Evolutionary conservation across 2,329 filamentous ascomycete genomes (phyloP), one percentile per base, ranked within the genome.

Genomic region (Lasiodiplodia gonubiensis): DNA sequence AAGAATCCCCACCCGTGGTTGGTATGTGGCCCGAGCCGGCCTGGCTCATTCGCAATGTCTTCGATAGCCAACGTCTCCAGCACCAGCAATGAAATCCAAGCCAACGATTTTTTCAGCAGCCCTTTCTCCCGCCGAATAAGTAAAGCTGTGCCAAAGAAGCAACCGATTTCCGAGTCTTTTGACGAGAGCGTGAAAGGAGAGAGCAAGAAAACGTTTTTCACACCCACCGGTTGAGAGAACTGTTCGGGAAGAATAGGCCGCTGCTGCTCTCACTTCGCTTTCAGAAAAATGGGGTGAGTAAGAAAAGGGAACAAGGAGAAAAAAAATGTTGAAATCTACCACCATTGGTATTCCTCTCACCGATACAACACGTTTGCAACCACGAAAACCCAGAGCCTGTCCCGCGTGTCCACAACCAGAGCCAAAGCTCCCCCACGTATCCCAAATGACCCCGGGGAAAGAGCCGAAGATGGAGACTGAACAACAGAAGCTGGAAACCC

Each of bases 401-500:
- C 64, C 64, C 64, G 64, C 64, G 46, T 30, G 39, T 49, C 54
- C 37, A 66, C 64, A 51, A 27, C 42, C 52, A 27, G 64, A 67
- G 48, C 52, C 53, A 59, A 67, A 59, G 52, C 64, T 53, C 54
- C 53, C 30, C 52, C 64, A 30, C 35, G 30, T 67, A 57, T 60
- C 64, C 53, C 39, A 66, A 67, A 60, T 42, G 54, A 52, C 37
- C 66, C 54, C 55, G 48, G 57, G 57, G 33, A 63, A 67, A 61
- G 66, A 61, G 49, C 55, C 51, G 57, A 67, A 63, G 52, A 67
- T 42, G 48, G 65, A 61, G 55, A 61, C 65, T 61, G 57, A 60
- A 61, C 69, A 64, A 71, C 60, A 68, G 67, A 72, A 72, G 68
- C 67, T 64, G 66, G 69, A 69, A 54, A 69, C 69, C 70, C 67